phyloP scores from a whole-genome alignment of 2,329 filamentous ascomycete genomes.

The Aurifilum marmelostoma region DNA sequence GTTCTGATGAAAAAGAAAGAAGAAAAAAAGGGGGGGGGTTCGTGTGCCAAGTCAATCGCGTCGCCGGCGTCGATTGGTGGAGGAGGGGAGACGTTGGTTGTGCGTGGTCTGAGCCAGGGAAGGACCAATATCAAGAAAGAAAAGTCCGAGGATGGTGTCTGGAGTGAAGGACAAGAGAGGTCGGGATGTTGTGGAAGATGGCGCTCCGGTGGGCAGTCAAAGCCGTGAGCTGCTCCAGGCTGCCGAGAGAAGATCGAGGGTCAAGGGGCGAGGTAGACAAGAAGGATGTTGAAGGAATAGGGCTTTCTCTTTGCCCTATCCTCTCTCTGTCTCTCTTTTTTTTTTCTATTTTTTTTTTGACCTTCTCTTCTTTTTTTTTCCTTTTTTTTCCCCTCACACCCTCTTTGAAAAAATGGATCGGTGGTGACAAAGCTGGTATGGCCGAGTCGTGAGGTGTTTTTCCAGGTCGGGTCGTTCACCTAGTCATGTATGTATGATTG shows the following conservation, averaged over 20 bases:
- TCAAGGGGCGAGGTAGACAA: not conserved
- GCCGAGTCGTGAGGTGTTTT: not conserved
- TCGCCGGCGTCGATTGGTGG: not conserved
- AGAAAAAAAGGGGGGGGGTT: not conserved
- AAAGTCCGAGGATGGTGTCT: not conserved
- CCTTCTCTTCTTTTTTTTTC: not conserved
- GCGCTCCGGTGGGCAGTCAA: not conserved
- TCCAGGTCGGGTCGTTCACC: not conserved
- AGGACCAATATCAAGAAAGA: conserved; percentile 5
- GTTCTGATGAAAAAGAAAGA: too few relatives aligned
- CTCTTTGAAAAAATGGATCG: too few relatives aligned
- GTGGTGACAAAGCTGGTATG: not conserved
- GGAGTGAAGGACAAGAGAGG: not conserved
- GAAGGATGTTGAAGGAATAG: not conserved
- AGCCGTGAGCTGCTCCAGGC: not conserved
- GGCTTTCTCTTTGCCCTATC: not conserved
- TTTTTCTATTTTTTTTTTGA: not conserved
- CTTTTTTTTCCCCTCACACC: not conserved
- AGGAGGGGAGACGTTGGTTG: not conserved
- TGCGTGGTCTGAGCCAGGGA: not conserved
- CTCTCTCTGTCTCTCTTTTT: not conserved
- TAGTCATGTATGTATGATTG: conserved; percentile 16
- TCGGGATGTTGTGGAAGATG: not conserved
- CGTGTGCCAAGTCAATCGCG: not conserved
- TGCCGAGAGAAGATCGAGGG: not conserved